Conservation (phyloP, 176 grass and related monocot genomes). For the Saccharum officinarum region DNA sequence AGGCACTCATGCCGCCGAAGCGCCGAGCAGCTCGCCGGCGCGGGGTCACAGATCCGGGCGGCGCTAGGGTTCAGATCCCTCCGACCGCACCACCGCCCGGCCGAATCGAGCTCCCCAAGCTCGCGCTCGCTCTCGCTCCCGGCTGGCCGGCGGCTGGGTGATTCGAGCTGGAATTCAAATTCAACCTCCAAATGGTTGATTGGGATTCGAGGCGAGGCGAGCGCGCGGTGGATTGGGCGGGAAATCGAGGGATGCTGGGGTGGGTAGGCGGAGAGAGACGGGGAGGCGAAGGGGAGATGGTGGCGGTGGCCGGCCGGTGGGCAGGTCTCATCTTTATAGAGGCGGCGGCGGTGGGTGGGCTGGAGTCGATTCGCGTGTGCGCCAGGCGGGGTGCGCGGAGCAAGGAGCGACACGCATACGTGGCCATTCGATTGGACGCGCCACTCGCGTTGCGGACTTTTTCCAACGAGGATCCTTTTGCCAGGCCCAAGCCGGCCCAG, state of each 20-base stretch:
- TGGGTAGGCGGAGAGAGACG: background rate
- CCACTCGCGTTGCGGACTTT: background rate
- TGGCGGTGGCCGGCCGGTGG: background rate
- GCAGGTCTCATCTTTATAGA: slow-evolving; percentile 25
- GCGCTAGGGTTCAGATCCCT: slow-evolving; percentile 55
- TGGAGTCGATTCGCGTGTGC: background rate
- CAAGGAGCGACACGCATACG: background rate
- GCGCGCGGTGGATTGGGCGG: slow-evolving; percentile 31
- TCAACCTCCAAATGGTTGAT: background rate
- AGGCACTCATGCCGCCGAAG: slow-evolving; percentile 36
- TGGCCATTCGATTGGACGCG: slow-evolving; percentile 15
- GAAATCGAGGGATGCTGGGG: background rate
- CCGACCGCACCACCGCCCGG: slow-evolving; percentile 22
- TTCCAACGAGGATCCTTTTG: background rate
- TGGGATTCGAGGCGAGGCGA: background rate
- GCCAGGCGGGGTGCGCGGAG: slow-evolving; percentile 7
- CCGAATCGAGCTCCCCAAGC: slow-evolving; percentile 23
- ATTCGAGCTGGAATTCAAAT: slow-evolving; percentile 21
- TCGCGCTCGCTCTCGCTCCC: background rate
- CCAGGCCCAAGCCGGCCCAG: background rate
- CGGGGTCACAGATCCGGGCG: slow-evolving; percentile 55
- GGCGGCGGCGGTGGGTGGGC: background rate
- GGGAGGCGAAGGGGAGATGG: background rate
- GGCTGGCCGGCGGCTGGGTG: too few species aligned
- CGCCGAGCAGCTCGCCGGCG: slow-evolving; percentile 37